phyloP scores from a whole-genome alignment of 495 filamentous ascomycete genomes.

The Xylaria grammica region DNA sequence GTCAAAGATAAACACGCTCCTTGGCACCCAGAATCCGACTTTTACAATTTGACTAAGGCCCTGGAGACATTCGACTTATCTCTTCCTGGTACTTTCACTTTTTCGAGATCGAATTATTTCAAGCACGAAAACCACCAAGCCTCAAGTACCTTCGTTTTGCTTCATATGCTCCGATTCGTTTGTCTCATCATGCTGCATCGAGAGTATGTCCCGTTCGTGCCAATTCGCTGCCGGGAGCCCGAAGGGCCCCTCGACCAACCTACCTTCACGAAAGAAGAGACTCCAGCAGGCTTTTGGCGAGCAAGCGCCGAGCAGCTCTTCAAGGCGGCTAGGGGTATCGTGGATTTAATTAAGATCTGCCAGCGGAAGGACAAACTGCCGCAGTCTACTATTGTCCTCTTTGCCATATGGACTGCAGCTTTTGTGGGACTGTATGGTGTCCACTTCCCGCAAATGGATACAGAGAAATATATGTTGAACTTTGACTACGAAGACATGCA shows the following conservation, averaged over 20 bases:
- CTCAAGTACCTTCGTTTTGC: slow-evolving; percentile 73
- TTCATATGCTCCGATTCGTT: slow-evolving; percentile 79
- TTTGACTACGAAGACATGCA: slow-evolving; percentile 34
- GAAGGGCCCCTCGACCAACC: slow-evolving; percentile 77
- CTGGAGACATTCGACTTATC: slow-evolving; percentile 70
- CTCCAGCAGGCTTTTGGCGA: slow-evolving; percentile 70
- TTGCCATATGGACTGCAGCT: slow-evolving; percentile 81
- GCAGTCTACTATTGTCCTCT: slow-evolving; percentile 80
- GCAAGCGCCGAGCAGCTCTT: slow-evolving; percentile 76
- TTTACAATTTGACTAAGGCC: slow-evolving; percentile 62
- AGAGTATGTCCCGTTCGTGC: slow-evolving; percentile 83
- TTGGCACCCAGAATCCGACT: slow-evolving; percentile 67
- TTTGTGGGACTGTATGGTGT: slow-evolving; percentile 73
- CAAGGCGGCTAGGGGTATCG: slow-evolving; percentile 72
- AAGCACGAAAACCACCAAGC: slow-evolving; percentile 79
- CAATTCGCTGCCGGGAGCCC: slow-evolving; percentile 70
- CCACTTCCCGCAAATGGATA: slow-evolving; percentile 82
- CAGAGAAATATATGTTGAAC: slow-evolving; percentile 61
- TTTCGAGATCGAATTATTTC: slow-evolving; percentile 76
- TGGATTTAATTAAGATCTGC: slow-evolving; percentile 76
- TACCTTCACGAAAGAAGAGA: slow-evolving; percentile 61
- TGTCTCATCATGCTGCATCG: slow-evolving; percentile 81
- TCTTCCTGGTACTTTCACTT: slow-evolving; percentile 71
- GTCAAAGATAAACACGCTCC: slow-evolving; percentile 64
- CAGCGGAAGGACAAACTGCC: slow-evolving; percentile 69